Base-by-base conservation (phyloP, 169 alveolate species). In the Eimeria maxima region DNA sequence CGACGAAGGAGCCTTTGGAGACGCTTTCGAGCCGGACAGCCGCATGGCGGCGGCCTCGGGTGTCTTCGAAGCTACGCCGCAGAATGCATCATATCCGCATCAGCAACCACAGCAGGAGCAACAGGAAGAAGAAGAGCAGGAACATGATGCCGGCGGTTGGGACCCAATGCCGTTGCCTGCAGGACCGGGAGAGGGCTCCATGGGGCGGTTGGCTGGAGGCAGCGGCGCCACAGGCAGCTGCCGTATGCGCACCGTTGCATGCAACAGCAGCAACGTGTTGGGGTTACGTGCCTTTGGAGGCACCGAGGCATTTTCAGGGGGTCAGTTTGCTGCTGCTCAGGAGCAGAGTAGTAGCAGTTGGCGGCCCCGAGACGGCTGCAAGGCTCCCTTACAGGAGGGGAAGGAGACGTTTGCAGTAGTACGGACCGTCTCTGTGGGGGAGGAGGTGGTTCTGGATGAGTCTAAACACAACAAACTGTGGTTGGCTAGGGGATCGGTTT, bases 401-500 rank as follows among this genome's bases (percentile, higher is more conserved):
- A 22, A 47, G 29, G 90, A 80, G 71, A 50, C 29, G 24, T 7
- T 69, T 24, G 38, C 90, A 6, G 87, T 27, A 42, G 50, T 47
- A n/a, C 11, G 69, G 7, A 14, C 24, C 3, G 45, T 24, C 73
- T 47, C 90, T 1, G 27, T 50, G 71, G 69, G 90, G 44, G 92
- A 57, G 78, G 92, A 84, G 18, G 92, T 16, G 44, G 76, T 57
- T 22, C 20, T 84, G 7, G 80, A 45, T 2, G 45, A 44, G 24
- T 8, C 29, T 2, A 83, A 63, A 27, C 20, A 13, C 55, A n/a
- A 27, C 73, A n/a, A 16, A 7, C 55, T 84, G 33, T 84, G 92
- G 92, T 60, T 84, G 5, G 92, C 78, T 8, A 76, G 78, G 38
- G 92, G 92, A 4, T 84, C 92, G 5, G 92, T 84, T 1, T 84